Conservation (phyloP, 176 grass and related monocot genomes). For the Stipa capillata region DNA sequence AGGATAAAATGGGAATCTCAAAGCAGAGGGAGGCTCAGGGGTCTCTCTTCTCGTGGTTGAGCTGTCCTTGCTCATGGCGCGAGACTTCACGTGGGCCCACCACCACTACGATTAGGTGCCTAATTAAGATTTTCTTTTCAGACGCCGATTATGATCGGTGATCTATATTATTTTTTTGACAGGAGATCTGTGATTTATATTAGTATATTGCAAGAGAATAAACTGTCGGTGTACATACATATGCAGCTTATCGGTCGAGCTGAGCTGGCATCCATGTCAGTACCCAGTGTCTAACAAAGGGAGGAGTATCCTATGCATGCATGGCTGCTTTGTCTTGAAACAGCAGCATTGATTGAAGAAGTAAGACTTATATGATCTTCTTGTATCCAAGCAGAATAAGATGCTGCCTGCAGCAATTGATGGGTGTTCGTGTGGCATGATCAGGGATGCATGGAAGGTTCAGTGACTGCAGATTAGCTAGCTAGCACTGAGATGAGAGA, state of each 20-base stretch:
- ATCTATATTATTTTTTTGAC: too few species aligned
- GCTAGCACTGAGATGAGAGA: background rate
- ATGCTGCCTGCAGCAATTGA: background rate
- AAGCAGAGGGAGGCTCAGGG: background rate
- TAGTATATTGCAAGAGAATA: background rate
- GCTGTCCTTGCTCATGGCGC: constrained; percentile 15
- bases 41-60: constrained; percentile 13
- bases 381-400: background rate
- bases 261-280: constrained; percentile 27
- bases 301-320: background rate
- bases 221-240: background rate
- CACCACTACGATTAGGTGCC: background rate
- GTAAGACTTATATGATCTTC: background rate
- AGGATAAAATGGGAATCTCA: background rate
- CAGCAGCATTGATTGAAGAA: background rate
- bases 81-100: background rate
- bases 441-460: background rate
- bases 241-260: background rate
- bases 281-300: background rate
- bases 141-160: background rate
- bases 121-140: background rate
- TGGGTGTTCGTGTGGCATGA: background rate
- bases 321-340: constrained; percentile 7
- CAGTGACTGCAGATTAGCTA: background rate
- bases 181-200: background rate